These are phyloP conservation scores for Galerina marginata DNA, from an alignment of 768 basidiomycete species.

Conservation along the genomic window DNA sequence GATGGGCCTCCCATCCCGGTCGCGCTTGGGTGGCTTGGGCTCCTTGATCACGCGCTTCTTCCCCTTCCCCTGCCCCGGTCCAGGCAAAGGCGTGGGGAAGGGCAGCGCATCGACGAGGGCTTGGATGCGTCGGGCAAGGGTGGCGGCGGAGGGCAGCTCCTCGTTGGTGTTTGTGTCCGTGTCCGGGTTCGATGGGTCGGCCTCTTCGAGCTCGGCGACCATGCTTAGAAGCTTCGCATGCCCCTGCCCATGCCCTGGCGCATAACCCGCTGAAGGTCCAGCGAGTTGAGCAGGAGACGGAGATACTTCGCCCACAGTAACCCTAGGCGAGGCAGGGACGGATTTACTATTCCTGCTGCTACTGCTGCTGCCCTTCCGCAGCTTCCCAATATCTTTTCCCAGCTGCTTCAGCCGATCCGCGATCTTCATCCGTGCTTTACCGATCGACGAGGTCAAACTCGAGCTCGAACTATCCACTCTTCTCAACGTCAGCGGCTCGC, in stretches of 20 bases:
- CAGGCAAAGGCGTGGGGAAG: not conserved
- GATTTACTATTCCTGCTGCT: not conserved
- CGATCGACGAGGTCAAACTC: too few relatives aligned
- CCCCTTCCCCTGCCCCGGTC: too few relatives aligned
- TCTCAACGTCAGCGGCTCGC: too few relatives aligned
- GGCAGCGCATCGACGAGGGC: not conserved
- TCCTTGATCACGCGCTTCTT: conserved; percentile 16
- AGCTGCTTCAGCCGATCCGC: too few relatives aligned
- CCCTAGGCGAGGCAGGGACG: conserved; percentile 3
- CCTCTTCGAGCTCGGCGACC: conserved; percentile 10
- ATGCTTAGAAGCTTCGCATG: conserved; percentile 5
- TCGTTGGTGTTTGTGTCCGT: too few relatives aligned
- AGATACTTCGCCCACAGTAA: conserved; percentile 1
- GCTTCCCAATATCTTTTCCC: too few relatives aligned
- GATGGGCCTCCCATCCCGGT: conserved; percentile 28
- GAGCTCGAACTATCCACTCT: too few relatives aligned
- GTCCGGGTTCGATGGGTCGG: too few relatives aligned
- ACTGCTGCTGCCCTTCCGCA: too few relatives aligned
- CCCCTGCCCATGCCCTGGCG: not conserved
- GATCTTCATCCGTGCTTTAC: too few relatives aligned
- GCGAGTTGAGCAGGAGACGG: not conserved
- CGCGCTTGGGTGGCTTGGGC: conserved; percentile 22
- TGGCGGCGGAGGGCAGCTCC: not conserved
- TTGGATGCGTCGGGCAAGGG: conserved; percentile 2
- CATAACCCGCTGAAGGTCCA: too few relatives aligned